Evolutionary conservation across 176 grass and related monocot species (phyloP).

Genomic region (Avena insularis): DNA sequence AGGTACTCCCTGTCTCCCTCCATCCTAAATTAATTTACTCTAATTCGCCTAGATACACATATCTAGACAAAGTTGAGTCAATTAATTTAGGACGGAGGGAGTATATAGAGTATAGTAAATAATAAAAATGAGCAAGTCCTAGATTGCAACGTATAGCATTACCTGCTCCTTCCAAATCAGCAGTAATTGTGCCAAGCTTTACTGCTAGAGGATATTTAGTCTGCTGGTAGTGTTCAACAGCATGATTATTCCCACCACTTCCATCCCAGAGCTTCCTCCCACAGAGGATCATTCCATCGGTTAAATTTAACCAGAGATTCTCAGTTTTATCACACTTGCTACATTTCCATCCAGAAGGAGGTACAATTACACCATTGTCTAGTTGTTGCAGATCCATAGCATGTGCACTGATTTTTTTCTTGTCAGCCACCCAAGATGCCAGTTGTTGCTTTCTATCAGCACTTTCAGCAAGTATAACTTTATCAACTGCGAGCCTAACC

Average conservation of each 20-base stretch:
- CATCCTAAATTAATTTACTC: too few relatives aligned
- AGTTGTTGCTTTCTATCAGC: constrained; percentile 81
- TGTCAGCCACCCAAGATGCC: constrained; percentile 90
- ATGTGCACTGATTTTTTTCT: constrained; percentile 80
- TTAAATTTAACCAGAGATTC: constrained; percentile 99
- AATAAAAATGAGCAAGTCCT: not conserved
- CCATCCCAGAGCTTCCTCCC: constrained; percentile 92
- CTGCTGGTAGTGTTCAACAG: constrained; percentile 84
- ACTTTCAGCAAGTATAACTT: constrained; percentile 85
- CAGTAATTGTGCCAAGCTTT: constrained; percentile 93
- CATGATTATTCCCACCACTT: constrained; percentile 95
- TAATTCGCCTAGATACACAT: too few relatives aligned
- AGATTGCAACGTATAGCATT: constrained; percentile 63
- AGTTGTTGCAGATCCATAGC: constrained; percentile 88
- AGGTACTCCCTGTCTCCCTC: not conserved
- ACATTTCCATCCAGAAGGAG: constrained; percentile 94
- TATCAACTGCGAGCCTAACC: constrained; percentile 92
- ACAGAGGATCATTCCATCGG: constrained; percentile 90
- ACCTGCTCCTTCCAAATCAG: constrained; percentile 91
- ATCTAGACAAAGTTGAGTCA: too few relatives aligned
- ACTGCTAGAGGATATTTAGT: constrained; percentile 93
- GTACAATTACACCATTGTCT: constrained; percentile 82
- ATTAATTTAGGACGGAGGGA: too few relatives aligned
- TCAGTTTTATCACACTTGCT: constrained; percentile 95
- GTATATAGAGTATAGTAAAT: not conserved